phyloP scores from a whole-genome alignment of 2,329 filamentous ascomycete species.

The Catunica adiposa region DNA sequence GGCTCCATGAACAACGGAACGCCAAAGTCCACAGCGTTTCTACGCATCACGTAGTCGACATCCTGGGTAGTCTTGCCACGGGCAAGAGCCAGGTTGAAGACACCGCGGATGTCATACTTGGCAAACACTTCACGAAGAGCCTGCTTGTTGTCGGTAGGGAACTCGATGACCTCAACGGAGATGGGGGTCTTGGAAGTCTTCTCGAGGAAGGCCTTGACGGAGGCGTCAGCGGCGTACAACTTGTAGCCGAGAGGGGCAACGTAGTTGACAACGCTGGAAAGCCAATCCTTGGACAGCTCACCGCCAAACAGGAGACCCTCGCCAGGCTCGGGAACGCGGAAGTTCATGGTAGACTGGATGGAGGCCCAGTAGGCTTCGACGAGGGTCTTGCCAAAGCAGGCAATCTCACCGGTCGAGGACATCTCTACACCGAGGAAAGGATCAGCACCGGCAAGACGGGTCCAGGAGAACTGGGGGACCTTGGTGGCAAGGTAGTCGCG shows the following conservation, averaged over 20 bases:
- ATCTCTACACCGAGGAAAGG: constrained; percentile 98
- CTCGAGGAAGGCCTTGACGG: constrained; percentile 75
- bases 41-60: constrained; percentile 87
- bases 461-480: constrained; percentile 98
- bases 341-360: constrained; percentile 91
- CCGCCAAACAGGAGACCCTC: constrained; percentile 93
- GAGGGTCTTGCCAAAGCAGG: constrained; percentile 91
- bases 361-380: constrained; percentile 97
- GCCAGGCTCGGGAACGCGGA: constrained; percentile 77
- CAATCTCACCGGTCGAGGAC: constrained; percentile 93
- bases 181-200: constrained; percentile 47
- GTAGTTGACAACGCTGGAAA: constrained; percentile 71
- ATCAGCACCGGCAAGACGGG: constrained; percentile 87
- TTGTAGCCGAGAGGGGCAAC: constrained; percentile 85
- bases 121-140: constrained; percentile 86
- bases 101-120: constrained; percentile 90
- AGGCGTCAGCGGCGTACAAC: constrained; percentile 67
- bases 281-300: constrained; percentile 52
- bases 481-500: constrained; percentile 91
- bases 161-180: constrained; percentile 78
- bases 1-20: constrained; percentile 98
- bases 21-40: constrained; percentile 96
- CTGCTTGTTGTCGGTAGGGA: constrained; percentile 91
- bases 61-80: constrained; percentile 73
- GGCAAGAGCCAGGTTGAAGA: constrained; percentile 81